Base-by-base conservation (phyloP, 1,284 basidiomycete species). In the Mycena citricolor region DNA sequence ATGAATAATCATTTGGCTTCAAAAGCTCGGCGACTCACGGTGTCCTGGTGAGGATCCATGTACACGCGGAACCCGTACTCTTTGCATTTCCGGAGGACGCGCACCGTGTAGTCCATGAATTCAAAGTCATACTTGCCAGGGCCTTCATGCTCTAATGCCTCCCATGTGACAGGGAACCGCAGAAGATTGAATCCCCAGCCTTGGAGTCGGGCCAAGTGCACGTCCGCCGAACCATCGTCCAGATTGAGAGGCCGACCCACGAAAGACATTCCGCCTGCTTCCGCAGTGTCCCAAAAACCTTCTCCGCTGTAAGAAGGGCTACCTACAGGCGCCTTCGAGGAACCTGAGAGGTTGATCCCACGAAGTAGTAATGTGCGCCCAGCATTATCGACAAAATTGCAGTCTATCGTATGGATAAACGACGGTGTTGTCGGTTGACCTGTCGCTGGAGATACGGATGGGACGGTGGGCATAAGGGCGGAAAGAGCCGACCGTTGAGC, bases 11-110 rank as follows among this genome's bases (percentile, higher is more conserved):
- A 10, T 6, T 1, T 3, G 32, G 8, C n/a, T 6, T 10, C n/a
- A 32, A 2, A 21, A 7, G 4, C 13, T 22, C n/a, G 11, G 24
- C 24, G 2, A 81, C 94, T 64, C 62, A 97, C 94, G 26, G 83
- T 79, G 61, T 99, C 95, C 68, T 98, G 95, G 67, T 99, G 95
- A 5, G 95, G 94, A 62, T 98, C 94, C 77, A 99, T 86, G 65
- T 83, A 97, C 5, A 98, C 81, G 54, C 80, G 81, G 68, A 99
- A 98, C n/a, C 95, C 95, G 60, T 90, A 90, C 45, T 92, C 83
- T 61, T 94, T 94, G 71, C 92, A 92, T 65, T 94, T 94, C 32
- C 81, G 76, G 13, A 98, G 73, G 0, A 97, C 89, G 14, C 79
- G 78, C 17, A 98, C 77, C 4, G 86, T 89, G 59, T 98, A 98